phyloP scores from a whole-genome alignment of 1,284 basidiomycete genomes.

The Inonotus obliquus region DNA sequence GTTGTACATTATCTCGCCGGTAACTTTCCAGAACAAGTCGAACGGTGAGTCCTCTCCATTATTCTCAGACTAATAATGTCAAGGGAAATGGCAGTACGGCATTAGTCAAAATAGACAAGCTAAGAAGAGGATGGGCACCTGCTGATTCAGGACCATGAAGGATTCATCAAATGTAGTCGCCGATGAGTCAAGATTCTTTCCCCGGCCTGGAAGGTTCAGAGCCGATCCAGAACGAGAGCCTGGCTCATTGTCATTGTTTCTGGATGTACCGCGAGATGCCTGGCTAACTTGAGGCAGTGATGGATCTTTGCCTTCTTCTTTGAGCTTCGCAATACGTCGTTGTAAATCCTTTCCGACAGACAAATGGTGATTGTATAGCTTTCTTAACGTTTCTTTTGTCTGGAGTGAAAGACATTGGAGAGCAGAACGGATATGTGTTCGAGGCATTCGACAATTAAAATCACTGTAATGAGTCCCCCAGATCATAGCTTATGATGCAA shows the following conservation, averaged over 20 bases:
- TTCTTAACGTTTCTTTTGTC: constrained; percentile 70
- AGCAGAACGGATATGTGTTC: constrained; percentile 16
- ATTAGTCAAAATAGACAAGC: constrained; percentile 10
- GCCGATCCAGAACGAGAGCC: constrained; percentile 3
- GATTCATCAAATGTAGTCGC: constrained; percentile 70
- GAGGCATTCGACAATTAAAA: constrained; percentile 11
- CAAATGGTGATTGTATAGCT: constrained; percentile 67
- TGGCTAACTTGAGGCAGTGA: constrained; percentile 38
- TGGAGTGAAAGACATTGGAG: constrained; percentile 28
- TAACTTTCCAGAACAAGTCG: constrained; percentile 81
- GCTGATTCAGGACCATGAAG: constrained; percentile 78
- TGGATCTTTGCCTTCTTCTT: constrained; percentile 71
- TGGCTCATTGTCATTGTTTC: constrained; percentile 2
- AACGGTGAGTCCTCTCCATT: constrained; percentile 57
- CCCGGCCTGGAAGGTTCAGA: constrained; percentile 24
- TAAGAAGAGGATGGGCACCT: constrained; percentile 32
- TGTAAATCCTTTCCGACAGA: constrained; percentile 67
- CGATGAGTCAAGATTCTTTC: constrained; percentile 59
- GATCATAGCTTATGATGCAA: constrained; percentile 3
- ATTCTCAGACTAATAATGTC: constrained; percentile 53
- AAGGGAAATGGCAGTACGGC: constrained; percentile 9
- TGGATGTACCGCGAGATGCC: constrained; percentile 21
- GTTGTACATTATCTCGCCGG: constrained; percentile 77
- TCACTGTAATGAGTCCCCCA: too few relatives aligned
- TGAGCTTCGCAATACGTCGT: constrained; percentile 60